Conservation (phyloP, 768 basidiomycete genomes). For the Lanmaoa pseudosensibilis region DNA sequence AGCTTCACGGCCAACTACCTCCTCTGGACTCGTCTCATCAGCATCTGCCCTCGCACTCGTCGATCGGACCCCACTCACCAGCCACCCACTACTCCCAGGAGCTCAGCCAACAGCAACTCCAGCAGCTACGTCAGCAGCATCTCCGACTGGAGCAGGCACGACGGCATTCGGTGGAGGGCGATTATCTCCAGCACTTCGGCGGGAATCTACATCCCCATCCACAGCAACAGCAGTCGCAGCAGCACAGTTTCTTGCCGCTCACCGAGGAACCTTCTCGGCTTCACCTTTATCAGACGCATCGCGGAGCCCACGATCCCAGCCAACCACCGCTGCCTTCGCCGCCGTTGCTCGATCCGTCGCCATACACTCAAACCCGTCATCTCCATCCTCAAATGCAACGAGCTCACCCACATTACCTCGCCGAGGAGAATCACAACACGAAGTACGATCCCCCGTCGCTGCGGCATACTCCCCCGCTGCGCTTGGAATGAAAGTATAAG, state of each 20-base stretch:
- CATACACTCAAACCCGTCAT: conserved; percentile 31
- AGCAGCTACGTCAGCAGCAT: conserved; percentile 39
- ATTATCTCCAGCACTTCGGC: conserved; percentile 40
- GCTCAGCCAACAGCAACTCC: conserved; percentile 45
- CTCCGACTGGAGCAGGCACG: conserved; percentile 36
- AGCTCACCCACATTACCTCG: conserved; percentile 36
- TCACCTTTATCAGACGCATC: conserved; percentile 38
- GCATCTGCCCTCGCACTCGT: conserved; percentile 52
- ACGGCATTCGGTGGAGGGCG: conserved; percentile 35
- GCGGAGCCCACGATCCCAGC: conserved; percentile 34
- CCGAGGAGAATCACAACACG: conserved; percentile 37
- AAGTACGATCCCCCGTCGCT: conserved; percentile 47
- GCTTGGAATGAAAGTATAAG: conserved; percentile 49
- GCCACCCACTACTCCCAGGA: conserved; percentile 47
- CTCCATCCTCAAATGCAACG: conserved; percentile 36
- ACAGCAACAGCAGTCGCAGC: conserved; percentile 28
- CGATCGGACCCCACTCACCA: conserved; percentile 41
- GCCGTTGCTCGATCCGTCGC: conserved; percentile 35
- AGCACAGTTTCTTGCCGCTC: conserved; percentile 27
- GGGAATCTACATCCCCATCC: conserved; percentile 33
- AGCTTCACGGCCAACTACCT: conserved; percentile 44
- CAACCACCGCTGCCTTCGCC: conserved; percentile 30
- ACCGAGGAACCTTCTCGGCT: conserved; percentile 32
- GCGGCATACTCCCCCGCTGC: conserved; percentile 45
- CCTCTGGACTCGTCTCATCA: conserved; percentile 46